phyloP scores from a whole-genome alignment of 2,329 filamentous ascomycete species.

The Chlorencoelia australis region DNA sequence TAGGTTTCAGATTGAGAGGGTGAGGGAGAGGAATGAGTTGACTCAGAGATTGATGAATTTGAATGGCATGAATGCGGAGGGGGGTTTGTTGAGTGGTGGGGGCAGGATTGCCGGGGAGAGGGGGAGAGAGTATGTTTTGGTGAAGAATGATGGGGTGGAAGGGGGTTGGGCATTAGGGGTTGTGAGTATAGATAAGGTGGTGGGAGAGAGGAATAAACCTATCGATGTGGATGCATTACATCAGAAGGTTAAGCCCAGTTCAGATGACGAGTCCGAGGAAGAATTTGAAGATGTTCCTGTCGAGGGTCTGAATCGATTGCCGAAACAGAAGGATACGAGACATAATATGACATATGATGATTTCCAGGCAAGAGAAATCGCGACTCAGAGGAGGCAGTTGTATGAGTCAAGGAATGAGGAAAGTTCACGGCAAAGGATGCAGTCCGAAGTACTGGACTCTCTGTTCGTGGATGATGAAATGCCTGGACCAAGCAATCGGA shows the following conservation, averaged over 20 bases:
- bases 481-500: constrained; percentile 7
- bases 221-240: constrained; percentile 76
- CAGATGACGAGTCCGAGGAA: constrained; percentile 54
- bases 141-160: constrained; percentile 90
- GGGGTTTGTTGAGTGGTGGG: constrained; percentile 49
- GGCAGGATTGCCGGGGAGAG: constrained; percentile 72
- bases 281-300: constrained; percentile 30
- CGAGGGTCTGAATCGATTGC: constrained; percentile 27
- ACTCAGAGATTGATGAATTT: constrained; percentile 93
- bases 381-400: constrained; percentile 15
- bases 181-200: constrained; percentile 73
- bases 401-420: constrained; percentile 11
- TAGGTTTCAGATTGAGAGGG: constrained; percentile 89
- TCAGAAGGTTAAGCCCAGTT: constrained; percentile 46
- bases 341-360: constrained; percentile 20
- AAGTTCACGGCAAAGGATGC: constrained; percentile 8
- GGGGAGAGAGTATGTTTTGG: constrained; percentile 86
- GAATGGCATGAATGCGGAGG: constrained; percentile 75
- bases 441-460: constrained; percentile 17
- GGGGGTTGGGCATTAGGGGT: constrained; percentile 95
- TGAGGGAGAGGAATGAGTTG: constrained; percentile 83
- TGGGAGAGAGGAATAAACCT: constrained; percentile 72
- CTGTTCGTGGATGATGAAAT: constrained; percentile 22
- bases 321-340: constrained; percentile 15
- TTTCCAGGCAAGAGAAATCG: constrained; percentile 21